Conservation (phyloP, 2,329 filamentous ascomycete species). For the Scedosporium apiospermum region DNA sequence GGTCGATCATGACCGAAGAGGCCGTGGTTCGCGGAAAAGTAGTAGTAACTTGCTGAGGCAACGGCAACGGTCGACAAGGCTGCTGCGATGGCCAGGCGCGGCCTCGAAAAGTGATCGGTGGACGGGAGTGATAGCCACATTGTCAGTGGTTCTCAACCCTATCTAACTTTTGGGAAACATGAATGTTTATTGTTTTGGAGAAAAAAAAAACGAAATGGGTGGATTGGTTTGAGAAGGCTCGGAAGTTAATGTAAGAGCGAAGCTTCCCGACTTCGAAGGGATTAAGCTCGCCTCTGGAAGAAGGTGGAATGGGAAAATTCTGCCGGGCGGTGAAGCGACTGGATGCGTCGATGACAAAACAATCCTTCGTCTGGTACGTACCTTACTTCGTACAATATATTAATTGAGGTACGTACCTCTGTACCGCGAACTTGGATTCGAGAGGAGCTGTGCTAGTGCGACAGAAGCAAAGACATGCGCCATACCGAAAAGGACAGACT, state of each 20-base stretch:
- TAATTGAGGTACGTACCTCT: no score
- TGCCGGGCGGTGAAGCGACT: slow-evolving; percentile 10
- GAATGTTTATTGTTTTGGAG: neutral
- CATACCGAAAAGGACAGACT: no score
- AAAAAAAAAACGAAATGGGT: neutral
- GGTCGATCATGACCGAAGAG: slow-evolving; percentile 12
- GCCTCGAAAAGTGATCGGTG: slow-evolving; percentile 45
- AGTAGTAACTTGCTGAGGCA: slow-evolving; percentile 50
- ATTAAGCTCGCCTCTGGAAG: neutral
- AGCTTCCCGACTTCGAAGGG: neutral
- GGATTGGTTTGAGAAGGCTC: neutral
- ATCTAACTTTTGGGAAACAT: slow-evolving; percentile 20
- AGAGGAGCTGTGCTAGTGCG: no score
- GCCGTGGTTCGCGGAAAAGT: slow-evolving; percentile 23
- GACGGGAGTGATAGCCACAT: slow-evolving; percentile 41
- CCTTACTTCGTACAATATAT: neutral
- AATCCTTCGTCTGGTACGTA: neutral
- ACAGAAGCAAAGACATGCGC: no score
- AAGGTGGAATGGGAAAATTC: slow-evolving; percentile 6
- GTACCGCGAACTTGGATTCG: no score
- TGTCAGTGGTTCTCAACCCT: slow-evolving; percentile 14
- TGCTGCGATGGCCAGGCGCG: slow-evolving; percentile 42
- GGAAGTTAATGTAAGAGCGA: neutral
- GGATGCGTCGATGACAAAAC: neutral
- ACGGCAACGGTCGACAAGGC: slow-evolving; percentile 46